These are phyloP conservation scores for Leccinum pellstonianum DNA, from an alignment of 768 basidiomycete genomes.

Conservation along the genomic window DNA sequence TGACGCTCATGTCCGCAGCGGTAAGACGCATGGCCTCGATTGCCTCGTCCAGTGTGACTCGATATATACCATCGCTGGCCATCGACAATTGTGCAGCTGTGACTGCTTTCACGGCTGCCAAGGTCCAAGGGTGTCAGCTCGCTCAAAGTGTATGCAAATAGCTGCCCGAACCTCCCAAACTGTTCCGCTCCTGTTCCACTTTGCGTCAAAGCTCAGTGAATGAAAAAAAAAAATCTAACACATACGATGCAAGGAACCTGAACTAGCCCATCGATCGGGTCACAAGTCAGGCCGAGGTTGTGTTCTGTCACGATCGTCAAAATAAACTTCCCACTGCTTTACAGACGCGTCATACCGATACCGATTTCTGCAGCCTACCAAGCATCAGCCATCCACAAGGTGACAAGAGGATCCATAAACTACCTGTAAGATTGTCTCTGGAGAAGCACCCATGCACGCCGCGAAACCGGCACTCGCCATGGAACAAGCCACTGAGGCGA, in stretches of 20 bases:
- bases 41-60: constrained; percentile 89
- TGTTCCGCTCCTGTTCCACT: constrained; percentile 68
- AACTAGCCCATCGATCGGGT: constrained; percentile 90
- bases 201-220: constrained; percentile 4
- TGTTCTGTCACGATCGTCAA: constrained; percentile 52
- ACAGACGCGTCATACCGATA: constrained; percentile 54
- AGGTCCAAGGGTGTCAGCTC: constrained; percentile 7
- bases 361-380: constrained; percentile 82
- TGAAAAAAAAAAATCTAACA: neutral
- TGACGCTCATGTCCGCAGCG: constrained; percentile 91
- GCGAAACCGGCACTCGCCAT: constrained; percentile 96
- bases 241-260: constrained; percentile 93
- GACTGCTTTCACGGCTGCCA: constrained; percentile 82
- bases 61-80: constrained; percentile 85
- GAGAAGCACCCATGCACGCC: constrained; percentile 90
- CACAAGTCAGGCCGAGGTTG: constrained; percentile 87
- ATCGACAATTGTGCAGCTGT: constrained; percentile 94
- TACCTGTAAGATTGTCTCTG: constrained; percentile 79
- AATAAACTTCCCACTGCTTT: neutral
- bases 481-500: constrained; percentile 74
- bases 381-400: neutral
- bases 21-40: constrained; percentile 95
- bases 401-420: constrained; percentile 9
- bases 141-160: neutral
- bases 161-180: constrained; percentile 63